Conservation (phyloP, 306 rosid genomes). For the Casuarina equisetifolia region DNA sequence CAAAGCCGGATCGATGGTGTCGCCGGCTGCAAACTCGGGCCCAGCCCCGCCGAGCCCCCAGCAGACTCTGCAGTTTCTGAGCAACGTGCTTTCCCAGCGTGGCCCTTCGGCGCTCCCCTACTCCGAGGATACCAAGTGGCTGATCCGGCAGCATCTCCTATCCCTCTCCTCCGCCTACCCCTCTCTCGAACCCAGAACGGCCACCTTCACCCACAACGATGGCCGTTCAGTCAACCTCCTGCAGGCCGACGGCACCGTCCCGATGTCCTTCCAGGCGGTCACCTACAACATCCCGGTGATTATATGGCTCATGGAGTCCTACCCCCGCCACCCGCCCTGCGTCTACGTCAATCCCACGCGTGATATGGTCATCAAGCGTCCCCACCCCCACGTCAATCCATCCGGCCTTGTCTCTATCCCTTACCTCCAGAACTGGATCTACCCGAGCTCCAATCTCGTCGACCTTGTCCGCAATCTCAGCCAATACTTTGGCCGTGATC, state of each 20-base stretch:
- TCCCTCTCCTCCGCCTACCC: slow-evolving; percentile 55
- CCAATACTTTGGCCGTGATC: slow-evolving; percentile 60
- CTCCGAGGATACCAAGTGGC: slow-evolving; percentile 83
- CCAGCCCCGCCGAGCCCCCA: slow-evolving; percentile 45
- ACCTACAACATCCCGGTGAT: slow-evolving; percentile 91
- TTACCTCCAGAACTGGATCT: slow-evolving; percentile 73
- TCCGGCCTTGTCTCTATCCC: slow-evolving; percentile 76
- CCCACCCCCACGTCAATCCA: slow-evolving; percentile 72
- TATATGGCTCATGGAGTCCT: slow-evolving; percentile 89
- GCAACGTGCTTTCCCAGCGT: slow-evolving; percentile 93
- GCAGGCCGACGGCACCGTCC: slow-evolving; percentile 85
- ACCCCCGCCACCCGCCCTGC: slow-evolving; percentile 87
- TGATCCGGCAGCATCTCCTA: slow-evolving; percentile 82
- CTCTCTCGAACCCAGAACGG: slow-evolving; percentile 83
- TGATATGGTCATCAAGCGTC: slow-evolving; percentile 93
- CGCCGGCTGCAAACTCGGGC: slow-evolving; percentile 41
- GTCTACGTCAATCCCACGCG: slow-evolving; percentile 91
- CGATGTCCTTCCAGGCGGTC: slow-evolving; percentile 66
- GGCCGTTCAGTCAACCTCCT: slow-evolving; percentile 93
- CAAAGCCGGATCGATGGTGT: slow-evolving; percentile 31
- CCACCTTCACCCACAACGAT: slow-evolving; percentile 88
- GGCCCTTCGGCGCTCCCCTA: slow-evolving; percentile 93
- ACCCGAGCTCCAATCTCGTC: slow-evolving; percentile 71
- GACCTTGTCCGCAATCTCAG: slow-evolving; percentile 59
- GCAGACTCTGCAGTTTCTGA: slow-evolving; percentile 63